Conservation (phyloP, 371 early-diverging fungal genomes). For the Rhizomucor pusillus region DNA sequence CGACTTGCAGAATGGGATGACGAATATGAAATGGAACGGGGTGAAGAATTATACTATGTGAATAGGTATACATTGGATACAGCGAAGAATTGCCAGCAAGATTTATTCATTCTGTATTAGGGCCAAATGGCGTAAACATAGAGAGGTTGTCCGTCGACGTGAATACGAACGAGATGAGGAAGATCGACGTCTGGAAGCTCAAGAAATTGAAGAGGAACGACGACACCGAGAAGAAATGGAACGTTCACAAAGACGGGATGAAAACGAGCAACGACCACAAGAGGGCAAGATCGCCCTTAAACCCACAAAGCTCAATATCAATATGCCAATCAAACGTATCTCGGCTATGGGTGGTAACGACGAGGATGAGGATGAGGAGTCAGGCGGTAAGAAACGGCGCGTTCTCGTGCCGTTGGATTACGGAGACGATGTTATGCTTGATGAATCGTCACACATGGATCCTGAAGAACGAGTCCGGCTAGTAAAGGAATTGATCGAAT, state of each 20-base stretch:
- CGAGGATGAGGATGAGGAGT: conserved; percentile 60
- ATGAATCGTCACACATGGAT: conserved; percentile 13
- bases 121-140: conserved; percentile 66
- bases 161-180: conserved; percentile 70
- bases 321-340: conserved; percentile 40
- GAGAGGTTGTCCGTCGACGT: conserved; percentile 60
- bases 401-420: conserved; percentile 62
- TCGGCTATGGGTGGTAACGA: conserved; percentile 46
- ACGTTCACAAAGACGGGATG: conserved; percentile 13
- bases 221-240: neutral
- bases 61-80: conserved; percentile 52
- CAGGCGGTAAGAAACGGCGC: conserved; percentile 52
- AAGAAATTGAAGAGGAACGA: conserved; percentile 48
- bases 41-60: conserved; percentile 66
- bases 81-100: neutral
- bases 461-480: conserved; percentile 58
- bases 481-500: conserved; percentile 64
- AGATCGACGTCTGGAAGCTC: conserved; percentile 60
- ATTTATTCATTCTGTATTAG: conserved; percentile 24
- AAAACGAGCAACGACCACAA: conserved; percentile 15
- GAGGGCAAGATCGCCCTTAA: conserved; percentile 35
- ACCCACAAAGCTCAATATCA: conserved; percentile 50
- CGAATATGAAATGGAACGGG: conserved; percentile 61
- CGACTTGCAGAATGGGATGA: conserved; percentile 74
- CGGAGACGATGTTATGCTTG: conserved; percentile 41